These are phyloP conservation scores for Austroboletus festivus DNA, from an alignment of 768 basidiomycete genomes.

Conservation along the genomic window DNA sequence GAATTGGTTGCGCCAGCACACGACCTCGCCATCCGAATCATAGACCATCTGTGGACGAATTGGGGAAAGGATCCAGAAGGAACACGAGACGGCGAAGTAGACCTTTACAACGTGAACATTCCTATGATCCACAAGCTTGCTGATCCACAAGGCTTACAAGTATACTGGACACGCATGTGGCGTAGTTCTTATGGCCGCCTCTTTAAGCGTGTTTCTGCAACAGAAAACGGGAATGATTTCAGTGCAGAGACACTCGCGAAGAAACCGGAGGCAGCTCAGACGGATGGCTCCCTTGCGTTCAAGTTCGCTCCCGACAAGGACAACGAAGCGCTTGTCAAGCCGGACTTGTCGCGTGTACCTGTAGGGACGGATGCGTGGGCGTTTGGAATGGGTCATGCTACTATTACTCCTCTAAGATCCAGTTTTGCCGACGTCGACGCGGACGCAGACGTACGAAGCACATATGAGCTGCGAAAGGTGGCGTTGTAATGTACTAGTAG, in stretches of 20 bases:
- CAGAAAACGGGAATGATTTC: too few relatives aligned
- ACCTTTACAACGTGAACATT: slow-evolving; percentile 85
- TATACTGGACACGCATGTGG: slow-evolving; percentile 84
- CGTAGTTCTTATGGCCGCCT: slow-evolving; percentile 79
- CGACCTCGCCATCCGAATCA: slow-evolving; percentile 59
- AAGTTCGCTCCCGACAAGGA: slow-evolving; percentile 78
- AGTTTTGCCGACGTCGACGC: slow-evolving; percentile 64
- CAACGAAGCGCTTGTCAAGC: slow-evolving; percentile 64
- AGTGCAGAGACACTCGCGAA: neutral
- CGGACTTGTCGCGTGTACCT: slow-evolving; percentile 56
- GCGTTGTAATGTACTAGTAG: too few relatives aligned
- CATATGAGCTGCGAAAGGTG: slow-evolving; percentile 9
- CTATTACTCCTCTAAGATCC: slow-evolving; percentile 76
- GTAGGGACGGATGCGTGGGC: slow-evolving; percentile 84
- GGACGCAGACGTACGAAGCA: slow-evolving; percentile 35
- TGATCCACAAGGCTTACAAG: slow-evolving; percentile 48
- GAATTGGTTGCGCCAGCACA: slow-evolving; percentile 70
- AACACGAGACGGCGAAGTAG: slow-evolving; percentile 61
- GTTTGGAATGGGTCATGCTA: slow-evolving; percentile 62
- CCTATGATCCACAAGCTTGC: slow-evolving; percentile 44
- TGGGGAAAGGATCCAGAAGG: slow-evolving; percentile 75
- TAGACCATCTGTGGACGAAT: slow-evolving; percentile 73
- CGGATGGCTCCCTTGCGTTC: slow-evolving; percentile 53
- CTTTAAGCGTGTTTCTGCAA: slow-evolving; percentile 59
- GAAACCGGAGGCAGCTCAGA: slow-evolving; percentile 6